Evolutionary conservation across 345 rosid genomes (phyloP).

Genomic region (Sapria himalayana): DNA sequence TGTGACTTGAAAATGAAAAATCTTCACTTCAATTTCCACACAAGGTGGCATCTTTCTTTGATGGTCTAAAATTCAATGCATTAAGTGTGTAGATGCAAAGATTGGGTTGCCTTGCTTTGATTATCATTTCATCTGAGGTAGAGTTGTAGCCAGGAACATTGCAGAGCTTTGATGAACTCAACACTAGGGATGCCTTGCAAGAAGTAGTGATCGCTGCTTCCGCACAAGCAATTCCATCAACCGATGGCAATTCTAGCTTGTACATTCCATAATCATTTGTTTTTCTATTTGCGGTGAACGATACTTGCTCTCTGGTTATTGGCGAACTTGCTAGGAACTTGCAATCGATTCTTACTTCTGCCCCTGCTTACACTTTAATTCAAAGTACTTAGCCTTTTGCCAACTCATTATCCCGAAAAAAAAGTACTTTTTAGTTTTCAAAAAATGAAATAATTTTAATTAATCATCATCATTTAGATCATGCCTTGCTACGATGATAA

Average conservation of each 20-base stretch:
- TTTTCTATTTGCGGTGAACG: constrained; percentile 70
- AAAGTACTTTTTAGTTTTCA: too few relatives aligned
- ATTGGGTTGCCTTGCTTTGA: constrained; percentile 44
- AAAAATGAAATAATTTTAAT: too few relatives aligned
- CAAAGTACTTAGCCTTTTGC: not conserved
- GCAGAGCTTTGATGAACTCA: constrained; percentile 40
- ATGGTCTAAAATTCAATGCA: constrained; percentile 60
- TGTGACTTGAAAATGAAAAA: too few relatives aligned
- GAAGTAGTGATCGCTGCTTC: constrained; percentile 35
- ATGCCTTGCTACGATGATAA: too few relatives aligned
- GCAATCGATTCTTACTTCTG: constrained; percentile 71
- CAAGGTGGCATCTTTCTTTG: constrained; percentile 29
- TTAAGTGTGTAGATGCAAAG: constrained; percentile 59
- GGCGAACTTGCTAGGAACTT: constrained; percentile 43
- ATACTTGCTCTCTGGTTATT: constrained; percentile 33
- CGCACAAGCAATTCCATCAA: constrained; percentile 55
- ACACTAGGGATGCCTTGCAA: constrained; percentile 51
- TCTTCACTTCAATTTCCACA: constrained; percentile 21
- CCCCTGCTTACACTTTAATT: constrained; percentile 22
- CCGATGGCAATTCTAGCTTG: constrained; percentile 51
- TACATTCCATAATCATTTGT: constrained; percentile 63
- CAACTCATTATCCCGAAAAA: too few relatives aligned
- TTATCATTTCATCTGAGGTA: constrained; percentile 49
- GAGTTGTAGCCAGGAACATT: constrained; percentile 58
- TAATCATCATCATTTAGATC: too few relatives aligned